Percentiles rank a stretch among this genome's conserved stretches.
phyloP scores from a whole-genome alignment of 2,329 filamentous ascomycete genomes.

The Cadophora malorum region DNA sequence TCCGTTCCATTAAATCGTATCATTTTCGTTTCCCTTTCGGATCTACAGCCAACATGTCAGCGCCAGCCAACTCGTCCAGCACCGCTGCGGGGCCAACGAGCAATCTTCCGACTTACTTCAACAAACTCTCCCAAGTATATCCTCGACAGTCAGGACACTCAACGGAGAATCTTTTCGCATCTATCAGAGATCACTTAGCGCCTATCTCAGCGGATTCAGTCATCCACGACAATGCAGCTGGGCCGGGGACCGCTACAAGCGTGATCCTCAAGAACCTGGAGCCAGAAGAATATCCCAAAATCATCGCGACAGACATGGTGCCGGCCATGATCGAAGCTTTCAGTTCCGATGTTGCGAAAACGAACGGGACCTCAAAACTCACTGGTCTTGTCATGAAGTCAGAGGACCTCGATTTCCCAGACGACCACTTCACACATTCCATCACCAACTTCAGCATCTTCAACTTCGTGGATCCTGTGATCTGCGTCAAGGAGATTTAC shows the following conservation, averaged over 20 bases:
- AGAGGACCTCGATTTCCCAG: slow-evolving; percentile 38
- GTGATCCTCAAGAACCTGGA: slow-evolving; percentile 39
- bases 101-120: slow-evolving; percentile 42
- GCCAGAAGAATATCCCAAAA: slow-evolving; percentile 40
- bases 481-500: slow-evolving; percentile 8
- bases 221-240: slow-evolving; percentile 45
- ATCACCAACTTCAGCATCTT: slow-evolving; percentile 22
- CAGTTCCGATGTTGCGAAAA: slow-evolving; percentile 37
- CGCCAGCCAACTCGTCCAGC: neutral
- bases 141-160: slow-evolving; percentile 43
- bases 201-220: slow-evolving; percentile 43
- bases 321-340: slow-evolving; percentile 43
- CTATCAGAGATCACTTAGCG: slow-evolving; percentile 40
- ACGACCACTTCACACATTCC: slow-evolving; percentile 34
- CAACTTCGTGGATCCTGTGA: neutral
- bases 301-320: slow-evolving; percentile 43
- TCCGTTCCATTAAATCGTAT: neutral
- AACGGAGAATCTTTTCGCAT: slow-evolving; percentile 42
- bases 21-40: neutral
- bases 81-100: neutral
- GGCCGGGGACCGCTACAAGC: slow-evolving; percentile 43
- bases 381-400: slow-evolving; percentile 32
- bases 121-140: slow-evolving; percentile 43
- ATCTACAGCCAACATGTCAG: neutral
- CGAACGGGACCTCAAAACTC: slow-evolving; percentile 33